A percentile compares a stretch with the other conserved stretches of the same genome.
These are phyloP conservation scores for Paraphaeosphaeria sporulosa DNA, from an alignment of 2,329 filamentous ascomycete genomes.

Conservation along the genomic window DNA sequence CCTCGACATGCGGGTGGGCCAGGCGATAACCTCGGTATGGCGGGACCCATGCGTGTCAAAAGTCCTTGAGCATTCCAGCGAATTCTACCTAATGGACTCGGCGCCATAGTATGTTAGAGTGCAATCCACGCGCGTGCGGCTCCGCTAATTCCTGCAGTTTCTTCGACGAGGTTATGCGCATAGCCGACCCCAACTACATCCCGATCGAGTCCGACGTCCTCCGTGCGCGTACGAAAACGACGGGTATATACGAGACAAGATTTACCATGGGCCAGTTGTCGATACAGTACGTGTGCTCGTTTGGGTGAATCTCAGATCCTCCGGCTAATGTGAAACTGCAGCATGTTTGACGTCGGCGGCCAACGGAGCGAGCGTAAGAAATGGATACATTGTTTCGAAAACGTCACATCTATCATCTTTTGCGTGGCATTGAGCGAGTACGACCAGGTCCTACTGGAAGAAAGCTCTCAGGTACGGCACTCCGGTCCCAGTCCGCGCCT, in stretches of 20 bases:
- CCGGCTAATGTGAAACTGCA: conserved; percentile 54
- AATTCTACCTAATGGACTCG: conserved; percentile 99
- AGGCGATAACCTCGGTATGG: conserved; percentile 88
- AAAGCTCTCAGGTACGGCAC: conserved; percentile 85
- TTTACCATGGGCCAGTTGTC: conserved; percentile 99
- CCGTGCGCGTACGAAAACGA: conserved; percentile 95
- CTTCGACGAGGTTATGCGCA: conserved; percentile 89
- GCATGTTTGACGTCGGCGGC: conserved; percentile 99
- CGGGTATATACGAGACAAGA: conserved; percentile 97
- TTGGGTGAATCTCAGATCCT: conserved; percentile 18
- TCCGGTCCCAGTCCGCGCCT: conserved; percentile 15
- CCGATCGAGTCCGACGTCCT: conserved; percentile 95
- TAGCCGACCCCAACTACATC: conserved; percentile 84
- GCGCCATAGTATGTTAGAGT: conserved; percentile 82
- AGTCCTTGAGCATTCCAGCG: conserved; percentile 91
- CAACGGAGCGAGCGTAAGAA: conserved; percentile 98
- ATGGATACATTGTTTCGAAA: conserved; percentile 99
- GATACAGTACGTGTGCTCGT: conserved; percentile 79
- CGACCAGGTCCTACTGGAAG: conserved; percentile 94
- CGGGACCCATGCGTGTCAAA: conserved; percentile 82
- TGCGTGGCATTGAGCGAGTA: conserved; percentile 98
- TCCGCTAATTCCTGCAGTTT: conserved; percentile 68
- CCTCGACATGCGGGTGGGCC: conserved; percentile 80
- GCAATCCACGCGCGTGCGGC: neutral
- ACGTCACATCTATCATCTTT: conserved; percentile 99